phyloP scores from a whole-genome alignment of 2,329 filamentous ascomycete species.

The Dactylella cylindrospora region DNA sequence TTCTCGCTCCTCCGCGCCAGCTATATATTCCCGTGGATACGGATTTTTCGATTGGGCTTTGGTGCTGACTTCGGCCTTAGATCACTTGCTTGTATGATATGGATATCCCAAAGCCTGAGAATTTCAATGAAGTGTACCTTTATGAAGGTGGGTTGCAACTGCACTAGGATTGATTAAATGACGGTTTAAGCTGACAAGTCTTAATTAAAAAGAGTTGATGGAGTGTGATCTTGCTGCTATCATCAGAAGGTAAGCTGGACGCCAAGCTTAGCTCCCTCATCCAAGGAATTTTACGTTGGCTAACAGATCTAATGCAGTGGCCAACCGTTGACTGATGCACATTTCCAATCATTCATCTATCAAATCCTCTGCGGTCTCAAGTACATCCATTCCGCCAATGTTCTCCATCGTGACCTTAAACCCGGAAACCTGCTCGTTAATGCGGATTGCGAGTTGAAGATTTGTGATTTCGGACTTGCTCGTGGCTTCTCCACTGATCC shows the following conservation, averaged over 20 bases:
- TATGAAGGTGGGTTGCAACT: conserved; percentile 76
- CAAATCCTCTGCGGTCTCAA: conserved; percentile 98
- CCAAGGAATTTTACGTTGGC: conserved; percentile 6
- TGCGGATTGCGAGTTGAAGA: conserved; percentile 98
- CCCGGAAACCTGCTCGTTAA: conserved; percentile 97
- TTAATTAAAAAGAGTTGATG: conserved; percentile 75
- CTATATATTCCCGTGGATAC: neutral
- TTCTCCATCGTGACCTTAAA: conserved; percentile 94
- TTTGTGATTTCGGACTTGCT: conserved; percentile 95
- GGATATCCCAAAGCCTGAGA: conserved; percentile 95
- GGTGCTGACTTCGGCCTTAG: conserved; percentile 56
- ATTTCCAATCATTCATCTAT: conserved; percentile 99
- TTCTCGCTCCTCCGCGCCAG: conserved; percentile 43
- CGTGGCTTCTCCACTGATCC: conserved; percentile 96
- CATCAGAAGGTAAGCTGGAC: conserved; percentile 65
- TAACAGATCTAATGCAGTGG: conserved; percentile 61
- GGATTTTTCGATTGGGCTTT: neutral
- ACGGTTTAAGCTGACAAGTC: conserved; percentile 45
- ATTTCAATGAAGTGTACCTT: conserved; percentile 98
- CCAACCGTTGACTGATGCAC: conserved; percentile 93
- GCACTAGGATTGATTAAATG: conserved; percentile 1
- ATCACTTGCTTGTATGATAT: conserved; percentile 99
- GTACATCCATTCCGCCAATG: conserved; percentile 98
- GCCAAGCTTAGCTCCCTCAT: neutral
- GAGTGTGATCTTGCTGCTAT: conserved; percentile 98